Evolutionary conservation across 371 early-diverging fungal genomes (phyloP).

Genomic region (Saksenaea oblongispora): DNA sequence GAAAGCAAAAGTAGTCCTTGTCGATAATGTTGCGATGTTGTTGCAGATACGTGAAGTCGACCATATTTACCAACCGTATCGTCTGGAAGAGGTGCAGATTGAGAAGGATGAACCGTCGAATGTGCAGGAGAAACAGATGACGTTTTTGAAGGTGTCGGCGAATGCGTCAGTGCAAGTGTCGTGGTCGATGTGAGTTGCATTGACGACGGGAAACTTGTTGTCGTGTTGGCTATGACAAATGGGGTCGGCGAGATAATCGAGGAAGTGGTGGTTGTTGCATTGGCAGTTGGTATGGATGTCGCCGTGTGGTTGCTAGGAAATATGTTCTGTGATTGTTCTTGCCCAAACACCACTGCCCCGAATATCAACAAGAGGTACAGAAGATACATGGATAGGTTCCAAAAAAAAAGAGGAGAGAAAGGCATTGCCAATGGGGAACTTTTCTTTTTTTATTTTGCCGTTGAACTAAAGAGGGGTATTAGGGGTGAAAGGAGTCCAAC

Average conservation of each 20-base stretch:
- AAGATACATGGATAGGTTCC: neutral
- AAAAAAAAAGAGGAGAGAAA: neutral
- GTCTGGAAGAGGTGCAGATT: slow-evolving; percentile 46
- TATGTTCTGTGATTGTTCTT: neutral
- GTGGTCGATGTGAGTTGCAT: slow-evolving; percentile 24
- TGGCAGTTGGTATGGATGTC: slow-evolving; percentile 4
- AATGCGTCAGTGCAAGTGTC: slow-evolving; percentile 36
- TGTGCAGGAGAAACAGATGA: slow-evolving; percentile 23
- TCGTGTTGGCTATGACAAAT: neutral
- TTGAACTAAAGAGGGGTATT: neutral
- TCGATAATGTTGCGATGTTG: neutral
- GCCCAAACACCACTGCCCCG: neutral
- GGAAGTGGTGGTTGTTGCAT: slow-evolving; percentile 2
- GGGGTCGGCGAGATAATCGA: slow-evolving; percentile 4
- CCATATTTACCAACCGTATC: slow-evolving; percentile 48
- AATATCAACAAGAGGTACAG: neutral
- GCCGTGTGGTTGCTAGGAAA: neutral
- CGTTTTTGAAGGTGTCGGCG: slow-evolving; percentile 17
- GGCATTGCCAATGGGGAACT: neutral
- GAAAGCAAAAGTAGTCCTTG: neutral
- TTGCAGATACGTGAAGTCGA: slow-evolving; percentile 32
- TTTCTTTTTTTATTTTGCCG: neutral
- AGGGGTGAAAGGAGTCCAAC: neutral
- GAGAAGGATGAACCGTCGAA: slow-evolving; percentile 35
- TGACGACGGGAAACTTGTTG: slow-evolving; percentile 6